Conservation (phyloP, 1,284 basidiomycete genomes). For the Leucoagaricus sp. region DNA sequence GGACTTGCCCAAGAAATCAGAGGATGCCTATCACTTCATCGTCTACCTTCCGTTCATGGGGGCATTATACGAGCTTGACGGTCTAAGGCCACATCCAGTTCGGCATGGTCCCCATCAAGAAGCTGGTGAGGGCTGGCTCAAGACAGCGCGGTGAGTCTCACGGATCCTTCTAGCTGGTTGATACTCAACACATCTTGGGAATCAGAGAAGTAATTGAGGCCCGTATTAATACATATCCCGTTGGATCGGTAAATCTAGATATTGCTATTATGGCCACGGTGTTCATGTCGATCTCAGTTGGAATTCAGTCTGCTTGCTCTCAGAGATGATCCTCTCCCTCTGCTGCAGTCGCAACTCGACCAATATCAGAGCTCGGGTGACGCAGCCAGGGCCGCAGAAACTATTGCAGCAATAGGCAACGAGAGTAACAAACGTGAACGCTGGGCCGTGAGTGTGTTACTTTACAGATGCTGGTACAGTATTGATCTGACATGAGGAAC, state of each 20-base stretch:
- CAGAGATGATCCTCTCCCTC: constrained; percentile 76
- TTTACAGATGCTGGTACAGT: constrained; percentile 12
- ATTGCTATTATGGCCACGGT: constrained; percentile 16
- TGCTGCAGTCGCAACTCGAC: constrained; percentile 59
- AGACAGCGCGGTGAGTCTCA: constrained; percentile 65
- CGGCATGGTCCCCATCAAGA: constrained; percentile 73
- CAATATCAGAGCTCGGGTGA: constrained; percentile 47
- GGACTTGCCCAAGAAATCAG: constrained; percentile 66
- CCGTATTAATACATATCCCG: constrained; percentile 86
- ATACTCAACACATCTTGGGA: constrained; percentile 15
- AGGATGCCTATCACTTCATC: constrained; percentile 94
- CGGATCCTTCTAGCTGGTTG: constrained; percentile 12
- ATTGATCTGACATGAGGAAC: constrained; percentile 13
- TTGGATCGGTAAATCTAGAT: constrained; percentile 66
- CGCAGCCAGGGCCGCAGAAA: constrained; percentile 47
- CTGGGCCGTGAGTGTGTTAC: constrained; percentile 66
- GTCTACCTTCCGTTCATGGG: constrained; percentile 86
- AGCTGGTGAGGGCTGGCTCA: constrained; percentile 77
- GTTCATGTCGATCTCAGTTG: constrained; percentile 48
- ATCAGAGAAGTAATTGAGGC: constrained; percentile 78
- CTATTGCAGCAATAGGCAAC: constrained; percentile 65
- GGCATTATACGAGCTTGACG: constrained; percentile 88
- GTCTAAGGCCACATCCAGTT: constrained; percentile 78
- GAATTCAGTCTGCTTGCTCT: constrained; percentile 91
- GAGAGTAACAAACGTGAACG: constrained; percentile 78